Base-by-base conservation (phyloP, 176 grass and related monocot genomes). In the Sorghum bicolor region DNA sequence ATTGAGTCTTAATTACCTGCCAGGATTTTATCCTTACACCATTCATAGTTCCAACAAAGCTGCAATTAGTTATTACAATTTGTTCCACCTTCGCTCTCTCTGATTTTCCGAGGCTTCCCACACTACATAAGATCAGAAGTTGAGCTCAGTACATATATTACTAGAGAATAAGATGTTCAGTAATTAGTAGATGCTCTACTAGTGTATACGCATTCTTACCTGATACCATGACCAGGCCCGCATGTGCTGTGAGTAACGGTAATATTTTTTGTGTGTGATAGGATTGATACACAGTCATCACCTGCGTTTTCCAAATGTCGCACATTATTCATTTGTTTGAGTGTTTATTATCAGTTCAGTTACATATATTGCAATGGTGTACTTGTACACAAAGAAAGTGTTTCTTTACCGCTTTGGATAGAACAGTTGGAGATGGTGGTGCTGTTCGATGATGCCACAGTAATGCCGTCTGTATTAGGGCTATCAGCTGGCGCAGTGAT, bases 211-310 rank as follows among this genome's bases (percentile, higher is more conserved):
- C 24, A 57, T 81, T 29, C n/a, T n/a, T 81, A 97, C 94, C 91
- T 94, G 89, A 97, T 85, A 29, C 94, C 92, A 45, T 97, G 94
- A 16, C 92, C 94, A 5, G 94, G 94, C 22, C 94, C 94, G n/a
- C 94, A 97, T 0, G 11, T 61, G 64, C 53, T 82, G 10, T 39
- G 5, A 31, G 43, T 82, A 28, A 97, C 38, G 3, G 75, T 81
- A 19, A 92, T 66, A 66, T 94, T 47, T 1, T 20, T 86, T 39
- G 68, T 84, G 8, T 36, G 5, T 1, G 87, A 69, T 39, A 90
- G 79, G 41, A 97, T 66, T 3, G 94, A 88, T 34, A 97, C 63
- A 13, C 92, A 97, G 24, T 97, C 92, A 80, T 94, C 94, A 17
- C 89, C 92, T 94, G 85, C 74, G 88, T 70, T 67, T 78, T 32